Evolutionary conservation across 176 grass and related monocot species (phyloP).

Genomic region (Aegilops bicornis): DNA sequence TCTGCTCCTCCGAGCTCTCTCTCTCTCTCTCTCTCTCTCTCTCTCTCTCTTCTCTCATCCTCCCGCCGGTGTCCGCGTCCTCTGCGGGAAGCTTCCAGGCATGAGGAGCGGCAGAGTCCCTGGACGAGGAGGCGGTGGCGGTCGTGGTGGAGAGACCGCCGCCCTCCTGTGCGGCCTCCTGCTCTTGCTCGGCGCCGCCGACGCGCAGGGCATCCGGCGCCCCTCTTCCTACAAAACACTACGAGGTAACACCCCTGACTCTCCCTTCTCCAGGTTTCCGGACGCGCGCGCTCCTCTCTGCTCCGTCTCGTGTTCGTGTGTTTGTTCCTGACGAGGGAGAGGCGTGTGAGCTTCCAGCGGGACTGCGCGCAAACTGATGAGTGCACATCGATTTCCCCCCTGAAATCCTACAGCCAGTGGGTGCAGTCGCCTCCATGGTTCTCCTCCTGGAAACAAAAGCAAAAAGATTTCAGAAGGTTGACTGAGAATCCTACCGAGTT

Average conservation of each 20-base stretch:
- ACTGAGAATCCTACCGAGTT: no score
- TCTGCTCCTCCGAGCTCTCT: not conserved
- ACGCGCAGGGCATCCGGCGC: conserved; percentile 22
- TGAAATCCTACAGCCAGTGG: no score
- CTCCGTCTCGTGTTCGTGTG: no score
- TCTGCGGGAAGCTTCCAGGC: not conserved
- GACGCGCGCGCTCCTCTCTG: no score
- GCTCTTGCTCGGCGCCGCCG: conserved; percentile 33
- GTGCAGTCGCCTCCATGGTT: not conserved
- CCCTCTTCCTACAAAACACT: conserved; percentile 51
- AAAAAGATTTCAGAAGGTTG: no score
- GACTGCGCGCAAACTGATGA: no score
- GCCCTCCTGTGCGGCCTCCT: conserved; percentile 33
- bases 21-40: not conserved
- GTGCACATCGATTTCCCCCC: no score
- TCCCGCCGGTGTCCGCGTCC: not conserved
- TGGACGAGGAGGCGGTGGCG: conserved; percentile 22
- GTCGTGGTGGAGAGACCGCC: not conserved
- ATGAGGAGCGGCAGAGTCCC: conserved; percentile 36
- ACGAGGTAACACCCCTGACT: conserved; percentile 29
- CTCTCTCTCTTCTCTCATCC: conserved; percentile 3
- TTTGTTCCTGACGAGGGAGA: no score
- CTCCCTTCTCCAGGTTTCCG: no score
- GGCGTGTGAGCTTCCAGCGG: no score
- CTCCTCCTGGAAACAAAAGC: no score